Evolutionary conservation across 495 filamentous ascomycete genomes (phyloP), one percentile per base, ranked within the genome.

Genomic region (Alectoria sarmentosa): DNA sequence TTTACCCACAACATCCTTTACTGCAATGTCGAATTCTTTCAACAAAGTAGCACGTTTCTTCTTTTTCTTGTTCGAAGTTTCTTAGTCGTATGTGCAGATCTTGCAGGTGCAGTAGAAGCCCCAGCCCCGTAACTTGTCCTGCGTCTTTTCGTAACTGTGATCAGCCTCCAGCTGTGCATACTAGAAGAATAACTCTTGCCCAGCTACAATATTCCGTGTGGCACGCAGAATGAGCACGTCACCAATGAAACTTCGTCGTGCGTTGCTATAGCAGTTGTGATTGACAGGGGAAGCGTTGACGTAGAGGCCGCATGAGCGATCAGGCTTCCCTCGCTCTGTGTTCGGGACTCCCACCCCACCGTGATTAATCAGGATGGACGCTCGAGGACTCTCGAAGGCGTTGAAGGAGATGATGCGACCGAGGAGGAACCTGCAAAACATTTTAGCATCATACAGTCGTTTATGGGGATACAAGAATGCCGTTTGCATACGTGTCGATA

Each of bases 181-280:
- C 65, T 66, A 68, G 65, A 74, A 72, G 0, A 75, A 78, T 49
- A 86, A 60, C 66, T 87, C 84, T 19, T 80, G 78, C 61, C 80
- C 74, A 0, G 75, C 63, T 10, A 69, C 70, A 21, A 86, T 70
- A 64, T 80, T 70, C 36, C 67, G 65, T 8, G 73, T 69, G 0
- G 84, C 83, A 19, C 82, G 82, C 28, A 84, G 61, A 59, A 86
- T 72, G 72, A 79, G 76, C 75, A 87, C 77, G 68, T 86, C 83
- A 38, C 83, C 83, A 64, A 85, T 81, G 69, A 84, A 85, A 30
- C 77, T 69, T 19, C 79, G 76, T 2, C 57, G 41, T 14, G 70
- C 70, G 67, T 84, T 86, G 30, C 70, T 66, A 49, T 75, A 9
- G 66, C 83, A 86, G 30, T 76, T 77, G 65, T 86, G 83, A 69